phyloP scores from a whole-genome alignment of 495 filamentous ascomycete genomes.

The Aspergillus heteromorphus region DNA sequence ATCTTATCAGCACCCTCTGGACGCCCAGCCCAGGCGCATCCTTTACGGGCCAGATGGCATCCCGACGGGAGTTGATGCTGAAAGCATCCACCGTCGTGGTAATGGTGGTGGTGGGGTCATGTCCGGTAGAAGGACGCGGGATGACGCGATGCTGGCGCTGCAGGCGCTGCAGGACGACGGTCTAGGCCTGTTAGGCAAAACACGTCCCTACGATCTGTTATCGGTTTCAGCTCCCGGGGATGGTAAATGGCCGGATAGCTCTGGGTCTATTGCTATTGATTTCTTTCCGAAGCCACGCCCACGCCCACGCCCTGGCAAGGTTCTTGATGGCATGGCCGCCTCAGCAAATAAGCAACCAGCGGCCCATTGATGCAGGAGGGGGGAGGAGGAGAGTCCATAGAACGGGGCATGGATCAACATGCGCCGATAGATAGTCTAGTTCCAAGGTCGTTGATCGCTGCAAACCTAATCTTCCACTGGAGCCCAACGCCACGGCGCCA shows the following conservation, averaged over 20 bases:
- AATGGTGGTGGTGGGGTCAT: background rate
- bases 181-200: background rate
- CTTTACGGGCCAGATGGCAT: background rate
- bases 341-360: background rate
- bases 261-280: background rate
- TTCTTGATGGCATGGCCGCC: background rate
- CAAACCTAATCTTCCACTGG: conserved; percentile 1
- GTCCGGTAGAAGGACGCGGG: background rate
- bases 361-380: background rate
- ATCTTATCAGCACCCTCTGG: background rate
- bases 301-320: background rate
- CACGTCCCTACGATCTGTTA: background rate
- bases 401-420: background rate
- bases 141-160: conserved; percentile 4
- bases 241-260: background rate
- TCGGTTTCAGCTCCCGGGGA: background rate
- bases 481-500: conserved; percentile 8
- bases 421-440: background rate
- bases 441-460: conserved; percentile 10
- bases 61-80: background rate
- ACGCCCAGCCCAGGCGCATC: background rate
- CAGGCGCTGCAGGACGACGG: background rate
- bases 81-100: background rate
- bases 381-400: background rate
- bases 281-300: background rate